Evolutionary conservation across 176 grass and related monocot species (phyloP), one percentile per base, ranked within the genome.

Genomic region (Panicum miliaceum): DNA sequence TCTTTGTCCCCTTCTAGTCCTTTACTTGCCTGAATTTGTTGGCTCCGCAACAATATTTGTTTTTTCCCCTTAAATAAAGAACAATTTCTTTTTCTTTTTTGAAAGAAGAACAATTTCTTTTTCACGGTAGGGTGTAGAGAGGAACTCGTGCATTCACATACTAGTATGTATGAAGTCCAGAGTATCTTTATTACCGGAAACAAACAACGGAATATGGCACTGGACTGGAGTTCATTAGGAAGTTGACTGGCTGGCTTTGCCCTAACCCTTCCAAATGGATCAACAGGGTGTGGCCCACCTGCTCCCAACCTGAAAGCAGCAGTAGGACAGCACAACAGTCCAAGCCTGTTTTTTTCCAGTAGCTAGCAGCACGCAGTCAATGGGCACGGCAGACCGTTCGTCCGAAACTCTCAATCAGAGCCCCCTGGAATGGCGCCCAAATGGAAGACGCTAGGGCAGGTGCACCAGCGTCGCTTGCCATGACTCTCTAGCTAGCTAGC

Each of bases 391-490:
- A 32, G 29, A 43, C 73, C 57, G 78, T 37, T 66, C 78, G 73
- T 38, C 65, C 46, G 65, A 59, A 81, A 19, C 78, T 68, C 47
- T 54, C 78, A 42, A 81, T 69, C 50, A 70, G 14, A 81, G 34
- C 8, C 79, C 77, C 82, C 45, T 26, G 47, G 73, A 73, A 50
- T 3, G 73, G 12, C 45, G 73, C 88, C 77, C 83, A 90, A 73
- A 90, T 86, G 88, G 87, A 84, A 59, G 79, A 71, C 45, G 70
- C 35, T 52, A 68, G 34, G 42, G 67, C 61, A 52, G 53, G 71
- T 54, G 69, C 88, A 45, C 8, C 66, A 52, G 42, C 42, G 15
- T 16, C 56, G 56, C 56, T 32, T 32, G 29, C 29, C 2, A 32
- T 32, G n/a, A n/a, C n/a, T n/a, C n/a, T n/a, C n/a, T n/a, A n/a